Evolutionary conservation across 495 filamentous ascomycete genomes (phyloP).

Genomic region (Lasiosphaeria miniovina): DNA sequence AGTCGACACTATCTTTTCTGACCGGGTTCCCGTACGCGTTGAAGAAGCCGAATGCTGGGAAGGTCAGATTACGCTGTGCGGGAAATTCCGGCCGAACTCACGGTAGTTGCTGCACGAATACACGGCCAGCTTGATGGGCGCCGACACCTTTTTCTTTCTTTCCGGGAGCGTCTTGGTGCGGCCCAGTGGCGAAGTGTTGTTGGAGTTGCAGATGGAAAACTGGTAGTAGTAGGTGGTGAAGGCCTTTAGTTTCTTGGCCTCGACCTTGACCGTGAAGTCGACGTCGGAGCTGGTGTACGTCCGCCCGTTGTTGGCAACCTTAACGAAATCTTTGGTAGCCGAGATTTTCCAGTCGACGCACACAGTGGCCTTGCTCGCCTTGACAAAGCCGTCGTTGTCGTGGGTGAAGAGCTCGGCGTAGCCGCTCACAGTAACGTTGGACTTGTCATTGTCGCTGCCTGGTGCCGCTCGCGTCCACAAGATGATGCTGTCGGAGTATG

Average conservation of each 20-base stretch:
- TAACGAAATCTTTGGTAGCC: conserved; percentile 36
- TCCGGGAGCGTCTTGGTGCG: conserved; percentile 54
- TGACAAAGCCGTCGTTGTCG: conserved; percentile 49
- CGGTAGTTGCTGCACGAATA: conserved; percentile 58
- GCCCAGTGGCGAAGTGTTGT: conserved; percentile 44
- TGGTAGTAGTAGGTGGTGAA: conserved; percentile 62
- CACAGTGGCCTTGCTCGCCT: conserved; percentile 51
- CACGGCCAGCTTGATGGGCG: conserved; percentile 49
- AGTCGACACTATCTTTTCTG: conserved; percentile 65
- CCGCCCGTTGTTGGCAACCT: conserved; percentile 29
- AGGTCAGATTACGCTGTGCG: conserved; percentile 9
- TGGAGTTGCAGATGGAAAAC: conserved; percentile 52
- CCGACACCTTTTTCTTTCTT: conserved; percentile 35
- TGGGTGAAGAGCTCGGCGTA: conserved; percentile 56
- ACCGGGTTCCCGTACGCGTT: conserved; percentile 64
- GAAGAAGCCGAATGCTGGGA: conserved; percentile 49
- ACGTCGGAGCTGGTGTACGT: conserved; percentile 64
- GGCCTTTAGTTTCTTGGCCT: conserved; percentile 55
- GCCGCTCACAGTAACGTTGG: conserved; percentile 54
- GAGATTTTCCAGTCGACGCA: conserved; percentile 55
- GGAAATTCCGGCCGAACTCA: conserved; percentile 25
- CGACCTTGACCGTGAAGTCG: conserved; percentile 69
- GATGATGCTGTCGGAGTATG: conserved; percentile 60
- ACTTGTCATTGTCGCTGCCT: conserved; percentile 48
- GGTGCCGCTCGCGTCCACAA: conserved; percentile 68